Base-by-base conservation (phyloP, 164 flowering plant genomes). In the Piper betle region DNA sequence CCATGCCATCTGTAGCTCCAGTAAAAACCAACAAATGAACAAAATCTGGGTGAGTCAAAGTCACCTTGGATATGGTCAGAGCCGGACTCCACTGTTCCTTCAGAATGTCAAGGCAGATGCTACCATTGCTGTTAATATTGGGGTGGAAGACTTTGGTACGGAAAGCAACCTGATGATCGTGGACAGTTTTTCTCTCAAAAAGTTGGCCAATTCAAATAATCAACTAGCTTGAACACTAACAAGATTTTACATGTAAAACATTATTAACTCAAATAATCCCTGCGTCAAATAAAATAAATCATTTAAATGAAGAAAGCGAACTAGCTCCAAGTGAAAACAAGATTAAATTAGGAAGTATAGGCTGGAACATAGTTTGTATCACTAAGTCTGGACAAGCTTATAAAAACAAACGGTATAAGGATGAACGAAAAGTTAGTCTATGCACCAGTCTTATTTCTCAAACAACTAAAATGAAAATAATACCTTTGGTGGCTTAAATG, bases 71-170 rank as follows among this genome's bases (percentile, higher is more conserved):
- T 55, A 82, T 71, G 0, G 84, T 82, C 37, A 82, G 77, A 39
- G 87, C 87, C 53, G 84, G 87, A 67, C 84, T 82, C 87, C 87
- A 82, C 66, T 82, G 84, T 59, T 82, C 84, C 41, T 82, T 80
- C 41, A 82, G 79, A 60, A 82, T 82, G 68, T 82, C 87, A 3
- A 82, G 82, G 64, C 86, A 82, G 60, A 80, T 80, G 68, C 84
- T 82, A 0, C 86, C 86, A 41, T 77, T 78, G 74, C 80, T 80
- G 68, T 82, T 82, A 50, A 82, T 80, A 64, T 82, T 82, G 2
- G 87, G 87, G 68, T 82, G 84, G 64, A 69, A 82, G 40, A 80
- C 82, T 69, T 78, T 82, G 38, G 86, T 82, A 15, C 78, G 67
- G 71, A 82, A 82, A 41, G 86, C 66, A 58, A 82, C 84, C 84